These are phyloP conservation scores for Salix brachista DNA, from an alignment of 345 rosid genomes.

Conservation along the genomic window DNA sequence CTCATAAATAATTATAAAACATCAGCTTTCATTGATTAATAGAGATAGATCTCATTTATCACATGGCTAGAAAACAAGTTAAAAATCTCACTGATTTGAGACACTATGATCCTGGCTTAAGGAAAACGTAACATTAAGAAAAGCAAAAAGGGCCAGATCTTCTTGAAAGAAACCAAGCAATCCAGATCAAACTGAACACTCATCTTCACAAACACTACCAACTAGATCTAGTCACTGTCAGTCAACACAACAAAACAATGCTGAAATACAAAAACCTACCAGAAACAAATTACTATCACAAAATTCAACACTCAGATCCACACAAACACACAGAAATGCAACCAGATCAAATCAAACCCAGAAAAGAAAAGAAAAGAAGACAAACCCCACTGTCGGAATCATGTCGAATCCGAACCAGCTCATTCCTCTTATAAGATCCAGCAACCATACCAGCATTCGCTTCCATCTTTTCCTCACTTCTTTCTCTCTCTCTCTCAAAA, in stretches of 20 bases:
- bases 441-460: slow-evolving; percentile 96
- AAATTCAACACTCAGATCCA: slow-evolving; percentile 7
- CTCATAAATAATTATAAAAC: not conserved
- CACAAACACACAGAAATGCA: not conserved
- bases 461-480: slow-evolving; percentile 46
- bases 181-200: not conserved
- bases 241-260: not conserved
- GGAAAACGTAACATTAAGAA: not conserved
- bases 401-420: slow-evolving; percentile 94
- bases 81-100: not conserved
- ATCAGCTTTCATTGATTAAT: not conserved
- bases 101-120: not conserved
- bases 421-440: slow-evolving; percentile 96
- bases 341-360: not conserved
- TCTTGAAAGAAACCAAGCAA: not conserved
- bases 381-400: slow-evolving; percentile 97
- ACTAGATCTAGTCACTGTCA: slow-evolving; percentile 16
- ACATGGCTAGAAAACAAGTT: not conserved
- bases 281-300: slow-evolving; percentile 9
- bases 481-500: not conserved
- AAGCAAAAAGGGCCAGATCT: not conserved
- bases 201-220: not conserved
- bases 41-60: not conserved
- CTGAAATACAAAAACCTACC: not conserved
- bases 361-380: slow-evolving; percentile 16